These are phyloP conservation scores for Botrytis hyacinthi DNA, from an alignment of 2,329 filamentous ascomycete genomes.

Conservation along the genomic window DNA sequence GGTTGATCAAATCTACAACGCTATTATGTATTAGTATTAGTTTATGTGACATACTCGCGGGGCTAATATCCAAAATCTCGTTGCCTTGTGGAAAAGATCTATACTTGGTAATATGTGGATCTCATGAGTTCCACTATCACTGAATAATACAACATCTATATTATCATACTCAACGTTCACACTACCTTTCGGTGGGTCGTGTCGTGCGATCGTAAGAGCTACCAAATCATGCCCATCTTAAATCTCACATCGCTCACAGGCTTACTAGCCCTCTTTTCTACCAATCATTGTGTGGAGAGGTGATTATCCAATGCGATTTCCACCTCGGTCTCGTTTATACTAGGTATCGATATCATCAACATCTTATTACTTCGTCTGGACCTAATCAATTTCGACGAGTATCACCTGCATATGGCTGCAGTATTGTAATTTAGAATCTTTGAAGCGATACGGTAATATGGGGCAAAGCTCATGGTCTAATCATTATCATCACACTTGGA, in stretches of 20 bases:
- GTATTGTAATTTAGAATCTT: not conserved
- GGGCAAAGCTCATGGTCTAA: not conserved
- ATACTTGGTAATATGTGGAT: slow-evolving; percentile 14
- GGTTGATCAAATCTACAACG: not conserved
- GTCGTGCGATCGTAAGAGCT: not conserved
- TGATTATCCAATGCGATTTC: not conserved
- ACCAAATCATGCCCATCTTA: not conserved
- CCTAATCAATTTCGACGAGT: not conserved
- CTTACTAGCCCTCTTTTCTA: slow-evolving; percentile 5
- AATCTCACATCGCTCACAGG: slow-evolving; percentile 6
- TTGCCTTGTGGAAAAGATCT: slow-evolving; percentile 16
- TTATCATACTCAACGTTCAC: not conserved
- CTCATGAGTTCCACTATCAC: slow-evolving; percentile 1
- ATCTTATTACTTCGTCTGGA: not conserved
- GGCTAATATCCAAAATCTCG: slow-evolving; percentile 16
- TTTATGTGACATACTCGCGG: slow-evolving; percentile 3
- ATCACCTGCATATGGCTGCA: not conserved
- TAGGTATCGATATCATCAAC: not conserved
- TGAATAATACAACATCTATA: not conserved
- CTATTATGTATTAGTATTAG: not conserved
- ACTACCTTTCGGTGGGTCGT: not conserved
- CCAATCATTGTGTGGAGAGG: slow-evolving; percentile 7
- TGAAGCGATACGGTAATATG: not conserved
- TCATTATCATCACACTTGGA: not conserved
- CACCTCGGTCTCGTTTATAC: not conserved